Percentiles rank a stretch among this genome's conserved stretches.
phyloP scores from a whole-genome alignment of 371 early-diverging fungal species.

The Chytridiales sp. region DNA sequence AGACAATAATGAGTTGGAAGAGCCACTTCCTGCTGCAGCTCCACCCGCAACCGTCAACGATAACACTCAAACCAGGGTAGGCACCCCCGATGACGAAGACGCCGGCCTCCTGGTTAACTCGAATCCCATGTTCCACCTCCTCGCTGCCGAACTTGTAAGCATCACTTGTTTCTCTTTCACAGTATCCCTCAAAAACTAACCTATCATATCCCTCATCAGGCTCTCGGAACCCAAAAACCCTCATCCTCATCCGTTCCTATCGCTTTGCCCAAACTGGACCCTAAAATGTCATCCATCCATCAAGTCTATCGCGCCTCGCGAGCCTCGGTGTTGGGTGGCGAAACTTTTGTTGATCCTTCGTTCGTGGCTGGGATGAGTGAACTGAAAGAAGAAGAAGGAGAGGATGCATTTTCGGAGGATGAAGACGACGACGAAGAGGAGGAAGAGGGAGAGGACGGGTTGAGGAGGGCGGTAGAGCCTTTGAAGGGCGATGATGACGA shows the following conservation, averaged over 20 bases:
- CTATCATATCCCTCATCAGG: not conserved
- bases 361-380: not conserved
- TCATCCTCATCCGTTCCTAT: not conserved
- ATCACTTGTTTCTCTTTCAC: not conserved
- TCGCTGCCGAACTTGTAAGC: constrained; percentile 16
- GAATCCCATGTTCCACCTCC: constrained; percentile 19
- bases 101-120: not conserved
- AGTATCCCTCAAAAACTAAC: not conserved
- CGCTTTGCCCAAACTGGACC: not conserved
- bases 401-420: not conserved
- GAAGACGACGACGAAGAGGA: not conserved
- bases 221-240: not conserved
- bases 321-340: not conserved
- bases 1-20: not conserved
- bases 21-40: not conserved
- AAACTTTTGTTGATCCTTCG: not conserved
- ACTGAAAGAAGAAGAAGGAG: not conserved
- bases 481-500: constrained; percentile 4
- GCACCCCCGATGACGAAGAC: not conserved
- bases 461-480: constrained; percentile 4
- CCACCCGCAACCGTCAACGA: not conserved
- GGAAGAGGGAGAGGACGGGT: not conserved
- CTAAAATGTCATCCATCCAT: constrained; percentile 2
- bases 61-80: not conserved
- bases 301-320: not conserved